Conservation (phyloP, 2,329 filamentous ascomycete species). For the Aspergillus niger region DNA sequence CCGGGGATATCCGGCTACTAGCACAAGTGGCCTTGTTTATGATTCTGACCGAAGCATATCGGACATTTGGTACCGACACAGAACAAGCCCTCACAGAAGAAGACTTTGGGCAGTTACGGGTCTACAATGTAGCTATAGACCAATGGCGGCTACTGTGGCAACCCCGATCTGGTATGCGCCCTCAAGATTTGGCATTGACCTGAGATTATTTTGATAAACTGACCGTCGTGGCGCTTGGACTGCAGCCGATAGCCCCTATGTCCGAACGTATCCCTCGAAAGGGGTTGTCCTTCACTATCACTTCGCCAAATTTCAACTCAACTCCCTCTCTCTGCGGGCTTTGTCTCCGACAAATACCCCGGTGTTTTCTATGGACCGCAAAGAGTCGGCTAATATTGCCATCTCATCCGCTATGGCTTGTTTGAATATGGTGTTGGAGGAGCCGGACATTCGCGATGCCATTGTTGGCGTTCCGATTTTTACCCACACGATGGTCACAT, state of each 20-base stretch:
- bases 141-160: conserved; percentile 56
- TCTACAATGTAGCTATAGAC: conserved; percentile 53
- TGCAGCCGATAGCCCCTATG: conserved; percentile 46
- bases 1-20: conserved; percentile 58
- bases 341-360: conserved; percentile 47
- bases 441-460: conserved; percentile 51
- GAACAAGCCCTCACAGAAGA: conserved; percentile 54
- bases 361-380: conserved; percentile 47
- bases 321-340: conserved; percentile 45
- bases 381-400: conserved; percentile 48
- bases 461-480: conserved; percentile 52
- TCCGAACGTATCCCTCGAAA: conserved; percentile 53
- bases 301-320: conserved; percentile 57
- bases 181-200: background rate
- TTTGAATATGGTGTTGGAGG: conserved; percentile 51
- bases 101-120: conserved; percentile 53
- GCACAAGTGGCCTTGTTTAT: conserved; percentile 61
- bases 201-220: conserved; percentile 6
- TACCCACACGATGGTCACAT: conserved; percentile 50
- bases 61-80: conserved; percentile 59
- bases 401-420: conserved; percentile 52
- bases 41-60: conserved; percentile 59
- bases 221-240: background rate
- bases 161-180: conserved; percentile 43
- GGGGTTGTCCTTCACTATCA: conserved; percentile 56